These are phyloP conservation scores for Isoetes taiwanensis DNA, from an alignment of 75 land plant genomes.

Conservation along the genomic window DNA sequence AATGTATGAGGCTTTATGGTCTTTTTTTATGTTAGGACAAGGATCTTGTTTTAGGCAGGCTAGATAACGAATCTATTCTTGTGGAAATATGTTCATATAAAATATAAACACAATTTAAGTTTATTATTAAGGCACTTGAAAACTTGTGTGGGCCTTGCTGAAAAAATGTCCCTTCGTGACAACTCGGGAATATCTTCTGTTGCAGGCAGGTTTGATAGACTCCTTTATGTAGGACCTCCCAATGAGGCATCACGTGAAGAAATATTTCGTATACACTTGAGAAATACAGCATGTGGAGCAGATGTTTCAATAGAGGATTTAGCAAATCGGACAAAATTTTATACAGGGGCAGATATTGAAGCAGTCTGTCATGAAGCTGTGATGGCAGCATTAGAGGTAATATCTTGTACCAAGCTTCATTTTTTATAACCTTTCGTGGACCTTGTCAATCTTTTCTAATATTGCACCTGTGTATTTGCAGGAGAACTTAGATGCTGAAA, in stretches of 20 bases:
- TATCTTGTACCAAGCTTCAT: background rate
- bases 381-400: conserved; percentile 70
- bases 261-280: conserved; percentile 73
- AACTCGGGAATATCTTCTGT: background rate
- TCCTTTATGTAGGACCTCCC: conserved; percentile 88
- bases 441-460: background rate
- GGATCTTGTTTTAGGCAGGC: background rate
- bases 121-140: background rate
- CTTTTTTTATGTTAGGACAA: background rate
- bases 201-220: conserved; percentile 93
- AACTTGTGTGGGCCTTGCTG: background rate
- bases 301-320: conserved; percentile 40
- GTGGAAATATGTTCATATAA: background rate
- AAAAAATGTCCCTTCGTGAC: background rate
- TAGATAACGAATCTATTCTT: background rate
- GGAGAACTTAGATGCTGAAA: conserved; percentile 54
- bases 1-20: no score
- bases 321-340: conserved; percentile 59
- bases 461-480: conserved; percentile 9
- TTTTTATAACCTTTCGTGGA: background rate
- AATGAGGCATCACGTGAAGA: conserved; percentile 59
- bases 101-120: background rate
- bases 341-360: conserved; percentile 93
- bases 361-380: conserved; percentile 75
- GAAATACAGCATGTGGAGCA: conserved; percentile 45